These are phyloP conservation scores for Calocybe indica DNA, from an alignment of 768 basidiomycete genomes.

Conservation along the genomic window DNA sequence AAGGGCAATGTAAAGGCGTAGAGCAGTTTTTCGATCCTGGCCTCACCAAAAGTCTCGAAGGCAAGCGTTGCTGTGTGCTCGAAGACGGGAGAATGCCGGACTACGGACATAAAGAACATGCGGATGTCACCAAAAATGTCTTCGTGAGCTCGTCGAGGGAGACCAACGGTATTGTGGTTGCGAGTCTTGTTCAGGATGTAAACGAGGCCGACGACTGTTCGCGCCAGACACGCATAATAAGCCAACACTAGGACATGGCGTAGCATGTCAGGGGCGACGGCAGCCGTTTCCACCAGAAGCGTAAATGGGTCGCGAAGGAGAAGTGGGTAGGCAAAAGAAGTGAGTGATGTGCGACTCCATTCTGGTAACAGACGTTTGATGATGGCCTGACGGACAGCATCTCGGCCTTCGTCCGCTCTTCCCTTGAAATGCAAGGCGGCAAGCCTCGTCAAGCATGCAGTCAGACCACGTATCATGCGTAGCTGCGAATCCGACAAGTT, in stretches of 20 bases:
- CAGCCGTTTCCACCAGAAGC: slow-evolving; percentile 84
- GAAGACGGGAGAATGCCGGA: slow-evolving; percentile 82
- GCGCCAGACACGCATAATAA: slow-evolving; percentile 87
- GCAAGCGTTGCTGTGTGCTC: slow-evolving; percentile 79
- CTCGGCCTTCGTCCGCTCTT: slow-evolving; percentile 67
- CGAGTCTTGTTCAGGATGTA: slow-evolving; percentile 73
- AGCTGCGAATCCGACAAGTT: slow-evolving; percentile 72
- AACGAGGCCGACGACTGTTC: slow-evolving; percentile 82
- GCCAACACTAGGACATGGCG: slow-evolving; percentile 82
- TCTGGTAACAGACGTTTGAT: slow-evolving; percentile 88
- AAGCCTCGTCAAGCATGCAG: slow-evolving; percentile 63
- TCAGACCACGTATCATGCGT: slow-evolving; percentile 71
- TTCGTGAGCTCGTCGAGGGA: slow-evolving; percentile 46
- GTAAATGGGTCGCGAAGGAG: slow-evolving; percentile 89
- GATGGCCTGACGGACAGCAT: slow-evolving; percentile 76
- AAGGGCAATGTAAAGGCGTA: slow-evolving; percentile 90
- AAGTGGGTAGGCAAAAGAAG: slow-evolving; percentile 78
- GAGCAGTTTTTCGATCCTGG: slow-evolving; percentile 77
- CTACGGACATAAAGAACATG: slow-evolving; percentile 88
- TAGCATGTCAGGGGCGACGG: slow-evolving; percentile 84
- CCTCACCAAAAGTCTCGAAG: slow-evolving; percentile 78
- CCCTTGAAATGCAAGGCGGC: slow-evolving; percentile 64
- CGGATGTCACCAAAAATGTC: slow-evolving; percentile 79
- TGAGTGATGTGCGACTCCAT: slow-evolving; percentile 83
- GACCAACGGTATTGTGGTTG: slow-evolving; percentile 41